A percentile compares a stretch with the other conserved stretches of the same genome.
These are phyloP conservation scores for Bretziella fagacearum DNA, from an alignment of 2,329 filamentous ascomycete genomes.

Conservation along the genomic window DNA sequence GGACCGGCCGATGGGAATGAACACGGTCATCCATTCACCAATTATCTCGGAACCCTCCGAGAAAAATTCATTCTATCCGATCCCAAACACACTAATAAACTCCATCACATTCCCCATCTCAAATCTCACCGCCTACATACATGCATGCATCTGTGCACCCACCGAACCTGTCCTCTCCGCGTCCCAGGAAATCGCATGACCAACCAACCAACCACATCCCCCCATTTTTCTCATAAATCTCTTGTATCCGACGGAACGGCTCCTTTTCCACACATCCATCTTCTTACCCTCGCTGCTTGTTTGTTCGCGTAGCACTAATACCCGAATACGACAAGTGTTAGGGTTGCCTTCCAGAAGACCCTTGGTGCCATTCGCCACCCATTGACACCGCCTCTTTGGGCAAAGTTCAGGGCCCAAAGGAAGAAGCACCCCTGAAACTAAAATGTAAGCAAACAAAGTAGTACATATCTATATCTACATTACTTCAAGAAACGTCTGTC, in stretches of 20 bases:
- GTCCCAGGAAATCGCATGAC: too few relatives aligned
- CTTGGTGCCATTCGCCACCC: not conserved
- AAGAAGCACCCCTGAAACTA: slow-evolving; percentile 9
- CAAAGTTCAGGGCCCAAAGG: not conserved
- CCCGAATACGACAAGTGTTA: not conserved
- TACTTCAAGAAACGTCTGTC: not conserved
- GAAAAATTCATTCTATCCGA: too few relatives aligned
- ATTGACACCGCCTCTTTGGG: not conserved
- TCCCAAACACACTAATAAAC: too few relatives aligned
- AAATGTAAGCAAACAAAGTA: not conserved
- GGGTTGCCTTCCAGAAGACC: not conserved
- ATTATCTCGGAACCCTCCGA: not conserved
- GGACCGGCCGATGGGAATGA: slow-evolving; percentile 7
- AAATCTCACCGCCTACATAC: too few relatives aligned
- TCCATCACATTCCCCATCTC: too few relatives aligned
- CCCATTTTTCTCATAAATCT: too few relatives aligned
- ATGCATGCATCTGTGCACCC: too few relatives aligned
- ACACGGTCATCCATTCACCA: not conserved
- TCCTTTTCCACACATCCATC: not conserved
- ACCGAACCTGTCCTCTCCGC: too few relatives aligned
- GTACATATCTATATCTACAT: not conserved
- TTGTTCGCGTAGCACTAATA: not conserved
- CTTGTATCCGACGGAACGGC: slow-evolving; percentile 5
- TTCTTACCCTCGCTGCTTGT: not conserved
- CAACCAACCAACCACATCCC: too few relatives aligned